Evolutionary conservation across 306 rosid genomes (phyloP).

Genomic region (Acmispon strigosus): DNA sequence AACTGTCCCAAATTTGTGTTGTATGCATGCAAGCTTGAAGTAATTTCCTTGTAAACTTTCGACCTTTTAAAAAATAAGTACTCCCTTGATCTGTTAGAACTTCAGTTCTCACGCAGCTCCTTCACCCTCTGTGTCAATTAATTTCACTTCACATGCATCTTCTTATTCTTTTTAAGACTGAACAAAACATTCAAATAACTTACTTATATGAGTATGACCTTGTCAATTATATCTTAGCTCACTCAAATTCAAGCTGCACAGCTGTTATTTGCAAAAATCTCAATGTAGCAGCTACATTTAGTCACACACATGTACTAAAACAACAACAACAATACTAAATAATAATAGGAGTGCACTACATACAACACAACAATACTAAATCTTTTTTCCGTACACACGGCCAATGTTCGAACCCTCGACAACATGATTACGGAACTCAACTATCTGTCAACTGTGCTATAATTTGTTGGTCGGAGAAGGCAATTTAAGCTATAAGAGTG

Average conservation of each 20-base stretch:
- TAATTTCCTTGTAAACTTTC: not conserved
- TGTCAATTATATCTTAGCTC: not conserved
- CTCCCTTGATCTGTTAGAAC: not conserved
- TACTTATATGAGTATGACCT: not conserved
- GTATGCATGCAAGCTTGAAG: not conserved
- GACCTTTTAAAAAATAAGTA: not conserved
- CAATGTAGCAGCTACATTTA: not conserved
- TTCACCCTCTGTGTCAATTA: not conserved
- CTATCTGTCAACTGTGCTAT: too few relatives aligned
- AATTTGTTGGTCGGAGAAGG: too few relatives aligned
- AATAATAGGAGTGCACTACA: not conserved
- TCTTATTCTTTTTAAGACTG: not conserved
- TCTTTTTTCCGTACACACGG: too few relatives aligned
- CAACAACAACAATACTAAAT: not conserved
- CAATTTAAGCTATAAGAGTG: not conserved
- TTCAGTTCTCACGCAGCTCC: not conserved
- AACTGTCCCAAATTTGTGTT: not conserved
- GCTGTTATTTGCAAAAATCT: not conserved
- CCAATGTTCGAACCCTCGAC: too few relatives aligned
- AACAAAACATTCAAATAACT: not conserved
- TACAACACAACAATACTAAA: too few relatives aligned
- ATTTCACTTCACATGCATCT: not conserved
- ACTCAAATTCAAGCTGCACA: not conserved
- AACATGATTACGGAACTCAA: too few relatives aligned
- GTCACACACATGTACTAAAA: not conserved